Evolutionary conservation across 495 filamentous ascomycete genomes (phyloP).

Genomic region (Schizothecium vesticola): DNA sequence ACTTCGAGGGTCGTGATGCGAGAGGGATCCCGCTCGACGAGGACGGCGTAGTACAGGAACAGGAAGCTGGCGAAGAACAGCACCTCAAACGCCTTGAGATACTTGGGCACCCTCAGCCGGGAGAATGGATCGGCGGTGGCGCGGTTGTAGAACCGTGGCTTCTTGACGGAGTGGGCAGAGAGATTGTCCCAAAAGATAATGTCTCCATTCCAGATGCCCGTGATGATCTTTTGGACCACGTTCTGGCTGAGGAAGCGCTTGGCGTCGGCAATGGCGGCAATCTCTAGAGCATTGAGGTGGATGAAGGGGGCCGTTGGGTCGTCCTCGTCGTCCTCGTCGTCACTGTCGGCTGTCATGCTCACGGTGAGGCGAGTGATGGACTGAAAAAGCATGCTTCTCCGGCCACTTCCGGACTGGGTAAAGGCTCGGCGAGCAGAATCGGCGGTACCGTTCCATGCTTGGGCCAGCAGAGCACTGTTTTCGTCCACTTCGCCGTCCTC

Average conservation of each 20-base stretch:
- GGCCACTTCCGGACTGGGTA: conserved; percentile 16
- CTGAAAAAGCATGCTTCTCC: conserved; percentile 35
- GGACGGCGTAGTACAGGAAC: conserved; percentile 75
- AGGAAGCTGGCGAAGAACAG: conserved; percentile 81
- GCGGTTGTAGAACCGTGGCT: conserved; percentile 74
- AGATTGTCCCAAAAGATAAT: conserved; percentile 90
- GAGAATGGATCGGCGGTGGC: conserved; percentile 74
- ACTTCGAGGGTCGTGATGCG: conserved; percentile 48
- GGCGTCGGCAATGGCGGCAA: conserved; percentile 80
- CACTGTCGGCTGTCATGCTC: conserved; percentile 35
- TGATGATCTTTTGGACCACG: conserved; percentile 80
- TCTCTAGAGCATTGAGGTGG: conserved; percentile 81
- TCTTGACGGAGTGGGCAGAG: conserved; percentile 69
- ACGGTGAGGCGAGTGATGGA: conserved; percentile 44
- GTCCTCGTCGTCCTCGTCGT: conserved; percentile 38
- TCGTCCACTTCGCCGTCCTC: conserved; percentile 34
- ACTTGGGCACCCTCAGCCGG: conserved; percentile 81
- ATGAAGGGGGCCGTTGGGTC: conserved; percentile 63
- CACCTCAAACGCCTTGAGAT: conserved; percentile 85
- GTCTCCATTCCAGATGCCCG: conserved; percentile 85
- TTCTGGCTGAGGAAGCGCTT: conserved; percentile 86
- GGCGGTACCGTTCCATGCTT: conserved; percentile 17
- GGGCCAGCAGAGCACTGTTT: conserved; percentile 33
- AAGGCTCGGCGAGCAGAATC: conserved; percentile 15
- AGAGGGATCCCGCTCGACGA: conserved; percentile 53